These are phyloP conservation scores for Heterobasidion occidentale DNA, from an alignment of 1,284 basidiomycete species.

Conservation along the genomic window DNA sequence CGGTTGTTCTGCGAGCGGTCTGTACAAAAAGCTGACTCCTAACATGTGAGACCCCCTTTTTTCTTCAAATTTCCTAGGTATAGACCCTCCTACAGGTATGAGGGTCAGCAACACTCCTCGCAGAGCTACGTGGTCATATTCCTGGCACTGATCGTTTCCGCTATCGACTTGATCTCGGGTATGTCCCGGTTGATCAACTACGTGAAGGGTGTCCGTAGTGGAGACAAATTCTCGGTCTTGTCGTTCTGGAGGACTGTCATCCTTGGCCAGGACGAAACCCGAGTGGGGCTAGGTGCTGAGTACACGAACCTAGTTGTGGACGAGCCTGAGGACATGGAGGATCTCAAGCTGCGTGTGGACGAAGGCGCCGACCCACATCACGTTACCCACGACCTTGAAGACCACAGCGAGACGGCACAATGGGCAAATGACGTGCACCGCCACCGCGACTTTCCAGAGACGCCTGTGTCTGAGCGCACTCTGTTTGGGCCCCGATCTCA, in stretches of 20 bases:
- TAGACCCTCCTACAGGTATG: constrained; percentile 42
- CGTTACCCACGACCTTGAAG: constrained; percentile 17
- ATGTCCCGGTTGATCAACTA: constrained; percentile 42
- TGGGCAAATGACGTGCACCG: constrained; percentile 29
- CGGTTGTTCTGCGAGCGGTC: constrained; percentile 52
- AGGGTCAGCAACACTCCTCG: constrained; percentile 52
- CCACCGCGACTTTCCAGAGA: constrained; percentile 26
- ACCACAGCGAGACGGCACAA: constrained; percentile 30
- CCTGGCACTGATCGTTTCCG: constrained; percentile 47
- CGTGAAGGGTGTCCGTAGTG: constrained; percentile 23
- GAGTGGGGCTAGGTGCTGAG: constrained; percentile 16
- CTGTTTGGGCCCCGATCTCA: constrained; percentile 41
- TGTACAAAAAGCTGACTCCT: constrained; percentile 71
- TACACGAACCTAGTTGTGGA: constrained; percentile 51
- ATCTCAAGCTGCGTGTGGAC: constrained; percentile 6
- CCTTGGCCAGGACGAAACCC: constrained; percentile 34
- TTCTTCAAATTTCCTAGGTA: neutral
- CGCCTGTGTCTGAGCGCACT: constrained; percentile 46
- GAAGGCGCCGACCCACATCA: neutral
- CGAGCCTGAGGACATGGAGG: constrained; percentile 34
- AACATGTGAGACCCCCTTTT: constrained; percentile 51
- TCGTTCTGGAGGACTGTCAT: constrained; percentile 50
- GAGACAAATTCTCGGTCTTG: constrained; percentile 35
- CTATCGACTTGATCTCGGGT: constrained; percentile 45
- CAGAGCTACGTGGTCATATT: constrained; percentile 59